Evolutionary conservation across 345 rosid species (phyloP).

Genomic region (Camelina sativa): DNA sequence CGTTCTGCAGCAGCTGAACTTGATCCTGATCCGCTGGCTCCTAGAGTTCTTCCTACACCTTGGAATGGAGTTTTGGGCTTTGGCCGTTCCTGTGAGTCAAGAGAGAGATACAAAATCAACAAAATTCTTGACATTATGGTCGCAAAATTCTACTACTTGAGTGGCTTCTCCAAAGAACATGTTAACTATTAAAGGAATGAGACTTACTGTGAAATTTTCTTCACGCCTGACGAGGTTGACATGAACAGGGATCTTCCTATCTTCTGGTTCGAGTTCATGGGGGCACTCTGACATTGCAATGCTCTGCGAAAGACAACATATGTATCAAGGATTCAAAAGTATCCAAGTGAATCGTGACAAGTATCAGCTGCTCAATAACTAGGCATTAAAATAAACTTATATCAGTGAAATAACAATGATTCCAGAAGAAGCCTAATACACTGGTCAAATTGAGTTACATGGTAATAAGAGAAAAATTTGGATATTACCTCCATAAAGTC

Average conservation of each 20-base stretch:
- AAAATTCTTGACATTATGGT: background rate
- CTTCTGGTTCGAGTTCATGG: constrained; percentile 71
- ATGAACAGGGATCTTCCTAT: constrained; percentile 68
- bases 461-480: background rate
- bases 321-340: background rate
- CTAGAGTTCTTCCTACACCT: constrained; percentile 82
- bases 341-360: background rate
- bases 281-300: constrained; percentile 79
- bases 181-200: background rate
- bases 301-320: constrained; percentile 59
- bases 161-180: background rate
- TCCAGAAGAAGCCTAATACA: background rate
- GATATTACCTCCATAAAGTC: constrained; percentile 75
- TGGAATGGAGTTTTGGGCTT: constrained; percentile 55
- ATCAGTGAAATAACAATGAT: background rate
- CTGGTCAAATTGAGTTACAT: background rate
- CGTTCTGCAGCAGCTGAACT: constrained; percentile 52
- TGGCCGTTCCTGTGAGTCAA: constrained; percentile 63
- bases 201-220: constrained; percentile 63
- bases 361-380: background rate
- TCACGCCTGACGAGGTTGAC: constrained; percentile 73
- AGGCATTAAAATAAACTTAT: background rate
- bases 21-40: constrained; percentile 50
- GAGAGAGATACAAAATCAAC: constrained; percentile 45
- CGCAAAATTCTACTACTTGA: background rate